Percentiles rank a stretch among this genome's conserved stretches.
Evolutionary conservation across 2,329 filamentous ascomycete genomes (phyloP).

Genomic region (Tympanopsis confertula): DNA sequence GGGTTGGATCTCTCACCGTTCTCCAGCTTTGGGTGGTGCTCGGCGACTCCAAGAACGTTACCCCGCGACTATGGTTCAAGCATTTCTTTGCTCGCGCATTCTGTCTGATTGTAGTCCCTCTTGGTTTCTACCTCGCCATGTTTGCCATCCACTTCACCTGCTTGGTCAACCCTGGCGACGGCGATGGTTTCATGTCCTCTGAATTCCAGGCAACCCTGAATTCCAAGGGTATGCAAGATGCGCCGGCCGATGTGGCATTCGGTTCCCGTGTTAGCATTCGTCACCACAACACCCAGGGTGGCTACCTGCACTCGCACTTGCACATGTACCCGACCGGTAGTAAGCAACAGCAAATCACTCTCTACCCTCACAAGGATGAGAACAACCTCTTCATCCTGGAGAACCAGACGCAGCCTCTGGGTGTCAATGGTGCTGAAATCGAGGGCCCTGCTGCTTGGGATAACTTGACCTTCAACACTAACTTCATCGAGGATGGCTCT

Average conservation of each 20-base stretch:
- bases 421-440: constrained; percentile 53
- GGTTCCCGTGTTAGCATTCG: constrained; percentile 78
- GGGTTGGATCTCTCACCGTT: constrained; percentile 55
- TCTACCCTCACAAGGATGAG: constrained; percentile 97
- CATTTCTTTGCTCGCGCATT: constrained; percentile 85
- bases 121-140: constrained; percentile 89
- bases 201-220: constrained; percentile 98
- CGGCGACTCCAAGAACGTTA: constrained; percentile 77
- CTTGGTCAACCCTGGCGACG: constrained; percentile 87
- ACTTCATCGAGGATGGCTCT: constrained; percentile 67
- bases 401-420: constrained; percentile 87
- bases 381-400: constrained; percentile 93
- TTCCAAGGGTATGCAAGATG: constrained; percentile 90
- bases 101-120: constrained; percentile 80
- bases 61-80: constrained; percentile 77
- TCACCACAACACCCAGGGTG: constrained; percentile 94
- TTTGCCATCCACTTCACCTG: constrained; percentile 94
- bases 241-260: constrained; percentile 80
- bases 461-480: constrained; percentile 58
- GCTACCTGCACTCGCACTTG: constrained; percentile 90
- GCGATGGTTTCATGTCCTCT: constrained; percentile 98
- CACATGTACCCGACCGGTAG: constrained; percentile 97
- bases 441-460: constrained; percentile 76
- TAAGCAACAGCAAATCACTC: constrained; percentile 96
- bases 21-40: constrained; percentile 62